Evolutionary conservation across 371 early-diverging fungal genomes (phyloP), one percentile per base, ranked within the genome.

Genomic region (Mucor saturninus): DNA sequence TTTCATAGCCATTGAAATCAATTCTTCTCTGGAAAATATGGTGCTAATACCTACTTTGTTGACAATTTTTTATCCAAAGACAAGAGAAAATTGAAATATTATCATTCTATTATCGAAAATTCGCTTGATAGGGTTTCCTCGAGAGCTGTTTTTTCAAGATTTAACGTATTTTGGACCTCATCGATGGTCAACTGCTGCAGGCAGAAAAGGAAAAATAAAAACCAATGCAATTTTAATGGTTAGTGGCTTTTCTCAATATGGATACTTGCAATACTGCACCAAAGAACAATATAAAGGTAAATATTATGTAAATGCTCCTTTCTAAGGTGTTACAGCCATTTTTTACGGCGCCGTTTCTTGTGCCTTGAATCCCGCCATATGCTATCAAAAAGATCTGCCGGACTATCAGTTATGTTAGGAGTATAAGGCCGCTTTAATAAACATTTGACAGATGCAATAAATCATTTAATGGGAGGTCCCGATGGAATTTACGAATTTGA

Each of bases 301-400:
- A 2, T 72, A 70, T 14, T 64, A 67, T 51, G 72, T 66, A 30
- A 53, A 61, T 35, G 58, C 63, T 11, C 73, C 73, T 5, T 62
- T 62, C 7, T 30, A 69, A 39, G 73, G 73, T 6, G 69, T 64
- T 15, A 61, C 65, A 21, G 73, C 73, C 30, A 65, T 72, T 37
- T 69, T 57, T 26, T 56, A 65, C 6, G 71, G 71, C 26, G 71
- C 71, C 0, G 71, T 71, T 9, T 75, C 76, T 35, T 77, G 73
- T 58, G 79, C 74, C 38, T 21, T 77, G 51, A 62, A 74, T 1
- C 73, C 75, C 31, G n/a, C n/a, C 71, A 72, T 35, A 29, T 56
- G 21, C 21, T 56, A 9, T 45, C 56, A 30, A 32, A 9, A 10
- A 56, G 21, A 31, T 64, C 72, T 14, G 73, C 78, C 26, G 68